Conservation (phyloP, 139 green algal genomes). For the Tetradesmus lagerheimii region DNA sequence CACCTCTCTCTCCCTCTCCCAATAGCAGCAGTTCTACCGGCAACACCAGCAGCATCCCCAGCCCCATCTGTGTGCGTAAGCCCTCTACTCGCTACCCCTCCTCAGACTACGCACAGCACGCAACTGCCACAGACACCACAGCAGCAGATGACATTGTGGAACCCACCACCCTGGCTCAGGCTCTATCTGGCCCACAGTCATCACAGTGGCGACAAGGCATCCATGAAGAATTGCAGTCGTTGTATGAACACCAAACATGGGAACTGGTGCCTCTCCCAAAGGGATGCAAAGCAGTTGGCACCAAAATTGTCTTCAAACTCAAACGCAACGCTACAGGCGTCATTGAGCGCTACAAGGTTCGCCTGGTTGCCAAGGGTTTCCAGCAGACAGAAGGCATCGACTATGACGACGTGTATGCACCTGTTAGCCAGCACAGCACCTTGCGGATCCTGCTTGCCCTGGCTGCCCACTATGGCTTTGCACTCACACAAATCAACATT, state of each 20-base stretch:
- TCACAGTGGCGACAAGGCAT: neutral
- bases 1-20: neutral
- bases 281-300: conserved; percentile 29
- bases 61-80: neutral
- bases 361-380: conserved; percentile 67
- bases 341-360: conserved; percentile 66
- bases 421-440: conserved; percentile 17
- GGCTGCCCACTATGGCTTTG: conserved; percentile 1
- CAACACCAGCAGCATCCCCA: neutral
- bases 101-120: neutral
- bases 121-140: neutral
- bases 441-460: conserved; percentile 12
- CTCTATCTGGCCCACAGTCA: neutral
- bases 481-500: conserved; percentile 51
- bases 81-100: neutral
- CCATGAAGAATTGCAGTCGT: neutral
- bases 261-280: neutral
- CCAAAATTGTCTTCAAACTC: conserved; percentile 60
- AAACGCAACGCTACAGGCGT: conserved; percentile 50
- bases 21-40: neutral
- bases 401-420: conserved; percentile 43
- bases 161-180: neutral
- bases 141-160: too few relatives aligned
- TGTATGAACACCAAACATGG: neutral
- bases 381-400: conserved; percentile 50